Percentiles rank a stretch among this genome's conserved stretches.
Evolutionary conservation across 768 basidiomycete species (phyloP).

Genomic region (Kwoniella bestiolae): DNA sequence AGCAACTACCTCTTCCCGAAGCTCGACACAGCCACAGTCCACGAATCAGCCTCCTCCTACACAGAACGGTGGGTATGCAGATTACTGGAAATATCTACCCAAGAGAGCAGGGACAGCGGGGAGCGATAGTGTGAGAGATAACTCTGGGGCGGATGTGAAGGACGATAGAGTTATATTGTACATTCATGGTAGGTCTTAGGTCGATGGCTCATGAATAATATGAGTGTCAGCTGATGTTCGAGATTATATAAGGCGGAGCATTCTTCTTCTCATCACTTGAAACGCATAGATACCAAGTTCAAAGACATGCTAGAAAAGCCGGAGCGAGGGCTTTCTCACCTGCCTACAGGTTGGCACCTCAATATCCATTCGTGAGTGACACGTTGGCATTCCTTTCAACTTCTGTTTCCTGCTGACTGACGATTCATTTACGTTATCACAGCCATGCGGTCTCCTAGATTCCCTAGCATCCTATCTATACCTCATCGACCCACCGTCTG

Average conservation of each 20-base stretch:
- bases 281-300: conserved; percentile 58
- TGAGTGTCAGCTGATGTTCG: background rate
- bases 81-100: conserved; percentile 31
- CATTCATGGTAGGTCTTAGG: conserved; percentile 54
- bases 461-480: conserved; percentile 54
- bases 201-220: background rate
- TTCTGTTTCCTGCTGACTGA: too few species aligned
- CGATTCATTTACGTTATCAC: background rate
- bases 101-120: conserved; percentile 28
- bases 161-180: conserved; percentile 55
- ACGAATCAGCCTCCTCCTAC: background rate
- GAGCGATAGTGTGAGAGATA: conserved; percentile 43
- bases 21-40: background rate
- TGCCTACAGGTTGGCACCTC: conserved; percentile 51
- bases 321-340: conserved; percentile 57
- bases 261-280: conserved; percentile 59
- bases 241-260: conserved; percentile 48
- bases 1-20: conserved; percentile 9
- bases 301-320: conserved; percentile 58
- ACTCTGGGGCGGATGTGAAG: conserved; percentile 37
- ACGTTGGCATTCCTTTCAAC: too few species aligned
- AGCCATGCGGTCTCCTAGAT: conserved; percentile 54
- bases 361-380: conserved; percentile 55
- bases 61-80: conserved; percentile 9
- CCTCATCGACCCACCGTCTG: conserved; percentile 51